These are phyloP conservation scores for Excoecaria agallocha DNA, from an alignment of 345 rosid genomes.

Conservation along the genomic window DNA sequence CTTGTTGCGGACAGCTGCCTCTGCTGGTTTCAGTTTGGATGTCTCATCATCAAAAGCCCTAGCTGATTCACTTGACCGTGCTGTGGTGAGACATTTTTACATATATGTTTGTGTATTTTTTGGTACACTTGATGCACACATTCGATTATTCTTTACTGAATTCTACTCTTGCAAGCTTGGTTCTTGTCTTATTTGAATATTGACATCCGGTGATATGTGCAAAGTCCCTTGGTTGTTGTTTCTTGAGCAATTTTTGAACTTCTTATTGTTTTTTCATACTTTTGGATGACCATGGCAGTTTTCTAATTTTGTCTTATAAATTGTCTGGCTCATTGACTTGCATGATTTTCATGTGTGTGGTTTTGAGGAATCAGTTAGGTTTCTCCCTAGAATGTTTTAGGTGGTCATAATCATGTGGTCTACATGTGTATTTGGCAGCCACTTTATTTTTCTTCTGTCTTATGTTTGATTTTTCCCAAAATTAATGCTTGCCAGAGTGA, in stretches of 20 bases:
- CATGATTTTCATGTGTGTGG: background rate
- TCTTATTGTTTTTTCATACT: background rate
- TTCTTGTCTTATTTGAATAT: background rate
- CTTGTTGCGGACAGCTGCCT: slow-evolving; percentile 83
- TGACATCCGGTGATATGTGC: background rate
- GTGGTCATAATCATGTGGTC: background rate
- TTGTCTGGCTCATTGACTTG: slow-evolving; percentile 8
- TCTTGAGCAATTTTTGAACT: background rate
- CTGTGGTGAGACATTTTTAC: slow-evolving; percentile 62
- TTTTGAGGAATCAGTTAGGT: background rate
- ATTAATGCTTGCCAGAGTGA: slow-evolving; percentile 54
- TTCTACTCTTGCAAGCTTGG: background rate
- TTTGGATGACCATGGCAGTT: background rate
- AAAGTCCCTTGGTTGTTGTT: background rate
- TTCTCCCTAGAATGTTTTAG: background rate
- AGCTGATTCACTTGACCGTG: slow-evolving; percentile 95
- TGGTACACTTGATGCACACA: slow-evolving; percentile 9
- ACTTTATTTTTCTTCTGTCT: background rate
- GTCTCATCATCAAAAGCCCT: slow-evolving; percentile 90
- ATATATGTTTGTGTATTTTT: background rate
- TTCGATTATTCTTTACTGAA: background rate
- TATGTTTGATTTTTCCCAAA: slow-evolving; percentile 5
- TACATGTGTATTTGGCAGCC: slow-evolving; percentile 1
- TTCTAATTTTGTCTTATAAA: slow-evolving; percentile 12
- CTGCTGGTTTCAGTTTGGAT: slow-evolving; percentile 80